Percentiles rank a stretch among this genome's conserved stretches.
phyloP scores from a whole-genome alignment of 352 stramenopile genomes.

The Pythium aristosporum region DNA sequence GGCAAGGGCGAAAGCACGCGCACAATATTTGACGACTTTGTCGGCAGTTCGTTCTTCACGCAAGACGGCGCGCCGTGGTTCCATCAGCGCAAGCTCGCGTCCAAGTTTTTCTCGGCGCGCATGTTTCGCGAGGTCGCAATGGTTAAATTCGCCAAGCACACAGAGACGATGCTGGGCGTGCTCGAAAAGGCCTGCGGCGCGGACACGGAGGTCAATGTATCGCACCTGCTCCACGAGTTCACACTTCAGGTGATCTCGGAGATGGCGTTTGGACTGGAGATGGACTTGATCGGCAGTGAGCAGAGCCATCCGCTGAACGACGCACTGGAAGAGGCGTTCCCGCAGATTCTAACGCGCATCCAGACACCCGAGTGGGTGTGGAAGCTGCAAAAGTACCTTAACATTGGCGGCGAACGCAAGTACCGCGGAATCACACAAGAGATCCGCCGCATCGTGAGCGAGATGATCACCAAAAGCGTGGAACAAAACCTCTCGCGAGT shows the following conservation, averaged over 20 bases:
- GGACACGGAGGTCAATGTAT: slow-evolving; percentile 11
- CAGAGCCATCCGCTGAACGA: slow-evolving; percentile 16
- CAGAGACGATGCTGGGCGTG: not conserved
- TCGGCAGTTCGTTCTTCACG: slow-evolving; percentile 23
- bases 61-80: slow-evolving; percentile 24
- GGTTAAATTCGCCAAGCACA: slow-evolving; percentile 18
- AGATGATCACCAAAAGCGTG: slow-evolving; percentile 17
- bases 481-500: not conserved
- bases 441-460: slow-evolving; percentile 15
- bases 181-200: not conserved
- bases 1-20: slow-evolving; percentile 15
- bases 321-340: slow-evolving; percentile 4
- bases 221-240: slow-evolving; percentile 22
- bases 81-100: slow-evolving; percentile 24
- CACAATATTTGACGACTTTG: slow-evolving; percentile 15
- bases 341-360: slow-evolving; percentile 14
- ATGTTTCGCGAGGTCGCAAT: slow-evolving; percentile 15
- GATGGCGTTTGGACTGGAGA: slow-evolving; percentile 27
- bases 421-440: not conserved
- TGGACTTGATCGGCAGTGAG: slow-evolving; percentile 12
- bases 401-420: slow-evolving; percentile 16
- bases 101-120: slow-evolving; percentile 22
- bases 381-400: slow-evolving; percentile 19
- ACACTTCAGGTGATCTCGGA: slow-evolving; percentile 30
- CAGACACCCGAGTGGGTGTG: slow-evolving; percentile 20